These are phyloP conservation scores for Aspergillus chevalieri DNA, from an alignment of 2,329 filamentous ascomycete species.

Conservation along the genomic window DNA sequence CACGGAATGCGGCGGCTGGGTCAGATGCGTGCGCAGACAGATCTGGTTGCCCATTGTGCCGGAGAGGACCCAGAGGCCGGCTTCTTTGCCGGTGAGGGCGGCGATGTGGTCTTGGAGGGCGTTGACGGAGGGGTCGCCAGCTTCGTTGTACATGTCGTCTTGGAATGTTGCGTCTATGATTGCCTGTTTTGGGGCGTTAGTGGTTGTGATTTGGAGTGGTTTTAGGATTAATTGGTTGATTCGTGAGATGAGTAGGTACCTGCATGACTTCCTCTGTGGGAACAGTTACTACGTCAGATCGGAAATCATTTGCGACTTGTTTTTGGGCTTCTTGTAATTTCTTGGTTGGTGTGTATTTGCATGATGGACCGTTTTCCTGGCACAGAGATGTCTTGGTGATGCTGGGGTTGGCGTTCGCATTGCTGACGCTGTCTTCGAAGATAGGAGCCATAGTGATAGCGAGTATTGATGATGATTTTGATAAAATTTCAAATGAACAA, in stretches of 20 bases:
- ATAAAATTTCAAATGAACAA: too few relatives aligned
- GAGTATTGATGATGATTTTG: too few relatives aligned
- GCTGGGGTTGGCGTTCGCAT: too few relatives aligned
- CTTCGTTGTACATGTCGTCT: slow-evolving; percentile 32
- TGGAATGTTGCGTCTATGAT: slow-evolving; percentile 23
- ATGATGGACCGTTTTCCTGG: too few relatives aligned
- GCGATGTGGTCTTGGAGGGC: slow-evolving; percentile 25
- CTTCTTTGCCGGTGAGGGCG: slow-evolving; percentile 28
- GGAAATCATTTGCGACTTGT: slow-evolving; percentile 13
- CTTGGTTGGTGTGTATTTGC: too few relatives aligned
- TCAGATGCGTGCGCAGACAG: slow-evolving; percentile 26
- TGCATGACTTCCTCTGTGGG: slow-evolving; percentile 23
- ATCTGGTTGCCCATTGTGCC: slow-evolving; percentile 40
- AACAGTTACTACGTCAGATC: slow-evolving; percentile 23
- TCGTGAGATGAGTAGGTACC: slow-evolving; percentile 6
- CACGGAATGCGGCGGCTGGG: slow-evolving; percentile 29
- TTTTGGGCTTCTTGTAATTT: too few relatives aligned
- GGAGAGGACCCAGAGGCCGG: slow-evolving; percentile 27
- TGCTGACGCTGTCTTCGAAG: too few relatives aligned
- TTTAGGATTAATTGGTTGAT: neutral
- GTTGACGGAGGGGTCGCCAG: slow-evolving; percentile 20
- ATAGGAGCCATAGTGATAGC: too few relatives aligned
- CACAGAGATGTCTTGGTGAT: too few relatives aligned
- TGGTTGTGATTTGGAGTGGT: neutral
- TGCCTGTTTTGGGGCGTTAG: neutral